These are phyloP conservation scores for Petunia secreta DNA, from an alignment of 257 asterid genomes.

Conservation along the genomic window DNA sequence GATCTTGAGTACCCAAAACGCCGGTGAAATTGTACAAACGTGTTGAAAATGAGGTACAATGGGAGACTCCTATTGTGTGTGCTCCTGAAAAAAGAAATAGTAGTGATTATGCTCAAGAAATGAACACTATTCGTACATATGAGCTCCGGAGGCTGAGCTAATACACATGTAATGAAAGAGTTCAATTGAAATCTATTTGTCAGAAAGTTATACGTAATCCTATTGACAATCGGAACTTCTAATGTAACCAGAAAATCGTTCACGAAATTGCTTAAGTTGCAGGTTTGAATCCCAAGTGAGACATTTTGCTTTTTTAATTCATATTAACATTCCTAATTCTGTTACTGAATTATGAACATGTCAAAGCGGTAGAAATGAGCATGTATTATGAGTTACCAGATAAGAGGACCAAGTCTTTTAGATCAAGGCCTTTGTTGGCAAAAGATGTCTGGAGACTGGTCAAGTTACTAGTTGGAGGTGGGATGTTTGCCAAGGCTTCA, in stretches of 20 bases:
- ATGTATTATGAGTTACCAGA: slow-evolving; percentile 37
- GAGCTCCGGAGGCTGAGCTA: no score
- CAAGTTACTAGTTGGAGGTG: slow-evolving; percentile 61
- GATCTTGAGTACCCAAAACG: slow-evolving; percentile 44
- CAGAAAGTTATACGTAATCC: no score
- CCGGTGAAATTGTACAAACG: slow-evolving; percentile 28
- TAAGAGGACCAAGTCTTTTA: slow-evolving; percentile 52
- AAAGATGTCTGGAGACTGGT: slow-evolving; percentile 49
- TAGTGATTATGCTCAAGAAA: not conserved
- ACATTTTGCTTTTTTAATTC: no score
- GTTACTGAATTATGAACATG: no score
- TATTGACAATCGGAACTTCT: no score
- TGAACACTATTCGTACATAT: not conserved
- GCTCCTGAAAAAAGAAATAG: slow-evolving; percentile 38
- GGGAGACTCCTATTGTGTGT: slow-evolving; percentile 58
- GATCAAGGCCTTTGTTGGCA: slow-evolving; percentile 48
- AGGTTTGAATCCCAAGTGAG: no score
- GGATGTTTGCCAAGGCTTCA: slow-evolving; percentile 51
- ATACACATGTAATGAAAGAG: no score
- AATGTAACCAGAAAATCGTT: no score
- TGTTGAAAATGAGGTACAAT: slow-evolving; percentile 53
- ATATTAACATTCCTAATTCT: no score
- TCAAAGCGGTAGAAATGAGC: no score
- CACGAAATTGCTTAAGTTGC: no score
- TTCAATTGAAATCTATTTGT: no score